phyloP scores from a whole-genome alignment of 2,329 filamentous ascomycete species.

The Fusarium pseudoanthophilum region DNA sequence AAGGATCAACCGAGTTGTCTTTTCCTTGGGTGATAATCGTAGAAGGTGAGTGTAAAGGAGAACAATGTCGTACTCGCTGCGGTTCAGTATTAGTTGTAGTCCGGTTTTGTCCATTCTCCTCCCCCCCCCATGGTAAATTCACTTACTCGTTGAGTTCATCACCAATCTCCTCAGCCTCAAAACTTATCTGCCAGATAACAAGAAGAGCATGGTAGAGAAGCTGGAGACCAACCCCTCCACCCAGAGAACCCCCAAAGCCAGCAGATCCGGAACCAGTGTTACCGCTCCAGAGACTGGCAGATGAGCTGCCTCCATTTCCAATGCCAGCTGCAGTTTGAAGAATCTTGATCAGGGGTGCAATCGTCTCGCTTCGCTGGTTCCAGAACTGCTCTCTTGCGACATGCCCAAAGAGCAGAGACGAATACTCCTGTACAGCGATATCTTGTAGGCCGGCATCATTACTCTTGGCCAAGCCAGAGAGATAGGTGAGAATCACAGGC shows the following conservation, averaged over 20 bases:
- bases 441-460: conserved; percentile 92
- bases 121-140: too few relatives aligned
- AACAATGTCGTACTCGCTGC: conserved; percentile 87
- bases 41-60: conserved; percentile 92
- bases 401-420: conserved; percentile 79
- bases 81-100: conserved; percentile 25
- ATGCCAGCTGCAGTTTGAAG: conserved; percentile 81
- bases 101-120: neutral
- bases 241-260: conserved; percentile 70
- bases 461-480: conserved; percentile 84
- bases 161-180: conserved; percentile 80
- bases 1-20: conserved; percentile 91
- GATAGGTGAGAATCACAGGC: conserved; percentile 84
- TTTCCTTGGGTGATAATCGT: conserved; percentile 94
- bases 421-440: conserved; percentile 93
- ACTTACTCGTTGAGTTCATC: conserved; percentile 86
- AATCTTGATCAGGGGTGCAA: conserved; percentile 84
- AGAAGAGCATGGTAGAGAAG: conserved; percentile 93
- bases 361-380: conserved; percentile 87
- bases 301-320: conserved; percentile 70
- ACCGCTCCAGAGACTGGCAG: conserved; percentile 71
- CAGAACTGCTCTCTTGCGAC: conserved; percentile 86
- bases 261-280: conserved; percentile 64
- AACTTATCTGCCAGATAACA: conserved; percentile 96
- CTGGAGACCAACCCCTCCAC: conserved; percentile 90